These are phyloP conservation scores for Sabuloglossum arenarium DNA, from an alignment of 495 filamentous ascomycete species.

Conservation along the genomic window DNA sequence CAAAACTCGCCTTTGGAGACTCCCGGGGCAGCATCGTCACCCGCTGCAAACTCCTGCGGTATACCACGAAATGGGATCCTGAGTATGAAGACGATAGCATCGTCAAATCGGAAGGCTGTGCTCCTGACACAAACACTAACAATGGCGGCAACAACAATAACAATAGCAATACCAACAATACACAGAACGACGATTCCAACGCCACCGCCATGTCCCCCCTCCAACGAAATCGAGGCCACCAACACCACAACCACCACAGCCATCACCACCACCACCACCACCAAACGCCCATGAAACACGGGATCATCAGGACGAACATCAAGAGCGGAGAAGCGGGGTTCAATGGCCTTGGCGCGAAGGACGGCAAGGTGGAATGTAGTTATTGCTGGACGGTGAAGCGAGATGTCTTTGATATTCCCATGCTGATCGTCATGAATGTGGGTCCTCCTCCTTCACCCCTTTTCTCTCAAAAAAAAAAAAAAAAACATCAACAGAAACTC, in stretches of 20 bases:
- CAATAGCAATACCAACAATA: conserved; percentile 4
- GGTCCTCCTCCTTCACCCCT: conserved; percentile 9
- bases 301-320: background rate
- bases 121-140: conserved; percentile 10
- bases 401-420: conserved; percentile 95
- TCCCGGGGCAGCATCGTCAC: conserved; percentile 64
- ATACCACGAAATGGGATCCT: conserved; percentile 20
- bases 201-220: background rate
- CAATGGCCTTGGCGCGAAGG: conserved; percentile 50
- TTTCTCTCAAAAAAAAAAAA: too few relatives aligned
- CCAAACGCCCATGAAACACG: background rate
- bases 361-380: conserved; percentile 83
- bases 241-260: background rate
- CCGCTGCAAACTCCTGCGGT: conserved; percentile 75
- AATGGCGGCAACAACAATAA: conserved; percentile 2
- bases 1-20: conserved; percentile 74
- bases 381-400: conserved; percentile 94
- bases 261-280: background rate
- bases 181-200: background rate
- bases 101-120: conserved; percentile 19
- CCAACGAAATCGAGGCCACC: conserved; percentile 12
- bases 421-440: conserved; percentile 94
- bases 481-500: background rate
- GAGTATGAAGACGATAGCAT: conserved; percentile 3
- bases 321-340: conserved; percentile 45